phyloP scores from a whole-genome alignment of 805 yeast species.

The Hanseniaspora vineae region DNA sequence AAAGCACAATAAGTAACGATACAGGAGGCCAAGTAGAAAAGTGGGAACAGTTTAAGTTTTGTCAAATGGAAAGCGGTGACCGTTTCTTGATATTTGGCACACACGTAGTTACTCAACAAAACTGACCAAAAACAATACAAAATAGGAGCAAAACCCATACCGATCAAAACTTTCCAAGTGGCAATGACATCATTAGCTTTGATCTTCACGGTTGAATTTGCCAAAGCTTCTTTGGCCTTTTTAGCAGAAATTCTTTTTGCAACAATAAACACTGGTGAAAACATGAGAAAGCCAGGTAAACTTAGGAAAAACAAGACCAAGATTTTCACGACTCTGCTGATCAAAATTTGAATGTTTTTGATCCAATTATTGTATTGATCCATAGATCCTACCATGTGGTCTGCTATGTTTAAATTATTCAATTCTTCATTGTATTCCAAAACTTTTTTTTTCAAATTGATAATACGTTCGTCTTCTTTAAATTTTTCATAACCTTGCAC shows the following conservation, averaged over 20 bases:
- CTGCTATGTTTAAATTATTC: slow-evolving; percentile 41
- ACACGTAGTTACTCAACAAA: slow-evolving; percentile 7
- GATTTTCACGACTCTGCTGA: slow-evolving; percentile 41
- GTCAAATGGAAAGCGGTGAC: slow-evolving; percentile 23
- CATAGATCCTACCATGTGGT: slow-evolving; percentile 52
- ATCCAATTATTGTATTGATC: slow-evolving; percentile 33
- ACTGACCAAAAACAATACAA: slow-evolving; percentile 66
- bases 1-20: slow-evolving; percentile 79
- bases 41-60: slow-evolving; percentile 24
- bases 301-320: slow-evolving; percentile 43
- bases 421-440: slow-evolving; percentile 56
- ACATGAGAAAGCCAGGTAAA: slow-evolving; percentile 74
- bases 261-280: slow-evolving; percentile 73
- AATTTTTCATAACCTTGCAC: slow-evolving; percentile 71
- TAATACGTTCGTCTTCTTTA: slow-evolving; percentile 59
- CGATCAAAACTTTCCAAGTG: slow-evolving; percentile 86
- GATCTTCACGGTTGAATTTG: slow-evolving; percentile 83
- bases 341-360: slow-evolving; percentile 35
- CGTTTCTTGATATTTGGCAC: slow-evolving; percentile 9
- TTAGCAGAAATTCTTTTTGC: slow-evolving; percentile 55
- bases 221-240: slow-evolving; percentile 69
- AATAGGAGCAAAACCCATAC: slow-evolving; percentile 74
- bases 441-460: slow-evolving; percentile 48
- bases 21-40: slow-evolving; percentile 45
- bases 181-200: slow-evolving; percentile 87